Evolutionary conservation across 2,329 filamentous ascomycete genomes (phyloP).

Genomic region (Beauveria scarabaeidicola): DNA sequence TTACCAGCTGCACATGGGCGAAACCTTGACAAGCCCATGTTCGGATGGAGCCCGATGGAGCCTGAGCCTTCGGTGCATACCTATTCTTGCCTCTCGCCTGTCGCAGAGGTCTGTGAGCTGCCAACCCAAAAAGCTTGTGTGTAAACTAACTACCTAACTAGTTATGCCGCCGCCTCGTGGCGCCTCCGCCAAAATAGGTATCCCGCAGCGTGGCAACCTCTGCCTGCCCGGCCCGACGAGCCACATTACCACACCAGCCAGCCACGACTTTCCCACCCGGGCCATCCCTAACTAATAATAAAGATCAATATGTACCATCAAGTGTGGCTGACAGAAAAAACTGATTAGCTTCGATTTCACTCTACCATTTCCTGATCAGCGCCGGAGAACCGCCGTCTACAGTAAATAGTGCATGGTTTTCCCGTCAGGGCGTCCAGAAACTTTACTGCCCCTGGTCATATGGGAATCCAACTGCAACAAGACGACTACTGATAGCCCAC

Average conservation of each 20-base stretch:
- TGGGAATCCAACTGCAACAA: background rate
- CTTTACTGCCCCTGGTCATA: background rate
- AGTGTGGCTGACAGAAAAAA: background rate
- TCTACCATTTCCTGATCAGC: background rate
- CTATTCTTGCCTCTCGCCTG: background rate
- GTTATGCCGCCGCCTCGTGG: background rate
- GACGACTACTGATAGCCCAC: background rate
- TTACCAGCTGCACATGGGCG: background rate
- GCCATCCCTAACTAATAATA: no score
- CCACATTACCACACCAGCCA: background rate
- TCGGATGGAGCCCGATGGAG: background rate
- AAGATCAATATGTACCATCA: no score
- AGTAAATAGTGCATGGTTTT: no score
- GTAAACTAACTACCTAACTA: background rate
- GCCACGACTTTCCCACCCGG: background rate
- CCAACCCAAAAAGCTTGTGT: background rate
- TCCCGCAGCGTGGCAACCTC: slow-evolving; percentile 5
- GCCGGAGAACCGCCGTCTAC: background rate
- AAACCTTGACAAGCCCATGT: background rate
- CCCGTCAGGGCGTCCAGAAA: background rate
- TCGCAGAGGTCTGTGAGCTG: background rate
- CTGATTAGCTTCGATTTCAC: slow-evolving; percentile 1
- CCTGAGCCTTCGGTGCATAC: background rate
- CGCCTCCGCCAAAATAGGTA: background rate
- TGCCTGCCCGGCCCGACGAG: slow-evolving; percentile 7